Percentiles rank a stretch among this genome's conserved stretches.
These are phyloP conservation scores for Auricularia cornea DNA, from an alignment of 768 basidiomycete species.

Conservation along the genomic window DNA sequence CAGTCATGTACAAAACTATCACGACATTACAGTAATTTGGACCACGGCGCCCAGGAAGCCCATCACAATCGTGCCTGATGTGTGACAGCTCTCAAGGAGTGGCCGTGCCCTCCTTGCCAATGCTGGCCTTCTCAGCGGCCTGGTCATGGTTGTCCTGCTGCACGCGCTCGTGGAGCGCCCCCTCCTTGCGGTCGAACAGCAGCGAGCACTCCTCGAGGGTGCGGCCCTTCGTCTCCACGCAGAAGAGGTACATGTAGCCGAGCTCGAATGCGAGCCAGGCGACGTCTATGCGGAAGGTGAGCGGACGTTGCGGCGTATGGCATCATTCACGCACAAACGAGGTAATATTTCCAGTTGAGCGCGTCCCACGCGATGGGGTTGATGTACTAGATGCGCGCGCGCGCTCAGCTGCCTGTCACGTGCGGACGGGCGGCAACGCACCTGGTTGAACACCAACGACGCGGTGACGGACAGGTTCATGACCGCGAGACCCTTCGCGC, in stretches of 20 bases:
- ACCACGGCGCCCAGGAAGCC: neutral
- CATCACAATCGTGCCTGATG: neutral
- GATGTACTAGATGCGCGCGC: too few species aligned
- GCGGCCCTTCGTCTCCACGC: constrained; percentile 27
- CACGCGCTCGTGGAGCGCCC: neutral
- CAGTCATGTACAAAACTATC: neutral
- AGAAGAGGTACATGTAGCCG: constrained; percentile 53
- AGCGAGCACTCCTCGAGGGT: constrained; percentile 5
- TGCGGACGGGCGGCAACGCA: too few species aligned
- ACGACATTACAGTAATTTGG: neutral
- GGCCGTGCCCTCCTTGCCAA: neutral
- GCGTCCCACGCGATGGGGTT: constrained; percentile 67
- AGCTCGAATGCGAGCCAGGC: constrained; percentile 65
- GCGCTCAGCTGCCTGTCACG: too few species aligned
- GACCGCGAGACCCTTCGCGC: constrained; percentile 78
- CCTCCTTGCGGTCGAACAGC: constrained; percentile 3
- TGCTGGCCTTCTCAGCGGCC: neutral
- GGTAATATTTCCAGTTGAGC: constrained; percentile 72
- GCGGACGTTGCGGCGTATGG: neutral
- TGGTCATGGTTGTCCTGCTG: neutral
- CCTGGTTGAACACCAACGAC: constrained; percentile 84
- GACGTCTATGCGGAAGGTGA: constrained; percentile 27
- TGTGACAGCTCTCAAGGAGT: neutral
- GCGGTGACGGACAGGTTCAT: constrained; percentile 74
- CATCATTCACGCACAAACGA: constrained; percentile 21